These are phyloP conservation scores for Kodamaea restingae DNA, from an alignment of 805 yeast genomes.

Conservation along the genomic window DNA sequence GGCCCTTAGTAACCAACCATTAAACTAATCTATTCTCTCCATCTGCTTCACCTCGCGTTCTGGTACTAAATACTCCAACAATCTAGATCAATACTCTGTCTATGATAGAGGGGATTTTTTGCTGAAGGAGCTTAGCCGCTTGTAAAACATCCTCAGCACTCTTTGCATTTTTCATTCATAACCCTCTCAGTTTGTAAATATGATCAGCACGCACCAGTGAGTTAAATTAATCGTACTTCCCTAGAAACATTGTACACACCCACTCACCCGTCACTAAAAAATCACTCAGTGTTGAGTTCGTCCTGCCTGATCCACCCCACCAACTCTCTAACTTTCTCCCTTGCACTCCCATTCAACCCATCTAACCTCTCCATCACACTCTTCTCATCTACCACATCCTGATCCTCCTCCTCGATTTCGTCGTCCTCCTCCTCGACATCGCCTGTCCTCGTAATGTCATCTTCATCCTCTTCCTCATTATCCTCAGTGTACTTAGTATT, in stretches of 20 bases:
- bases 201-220: no score
- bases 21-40: no score
- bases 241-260: not conserved
- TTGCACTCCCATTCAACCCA: conserved; percentile 33
- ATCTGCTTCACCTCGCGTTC: no score
- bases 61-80: no score
- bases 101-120: no score
- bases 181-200: no score
- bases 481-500: conserved; percentile 31
- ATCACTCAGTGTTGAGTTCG: not conserved
- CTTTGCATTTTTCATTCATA: no score
- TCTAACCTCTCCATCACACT: conserved; percentile 34
- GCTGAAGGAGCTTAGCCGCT: no score
- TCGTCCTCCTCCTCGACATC: conserved; percentile 18
- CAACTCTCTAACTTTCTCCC: conserved; percentile 26
- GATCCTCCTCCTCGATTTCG: conserved; percentile 23
- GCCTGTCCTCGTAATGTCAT: conserved; percentile 17
- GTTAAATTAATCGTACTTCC: no score
- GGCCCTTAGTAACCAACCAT: no score
- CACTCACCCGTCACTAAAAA: not conserved
- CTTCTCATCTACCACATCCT: conserved; percentile 14
- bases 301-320: conserved; percentile 40
- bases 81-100: no score
- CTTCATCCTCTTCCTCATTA: conserved; percentile 17
- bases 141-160: no score